Conservation (phyloP, 1,139 yeast genomes). For the Protomyces lactucae-debilis region DNA sequence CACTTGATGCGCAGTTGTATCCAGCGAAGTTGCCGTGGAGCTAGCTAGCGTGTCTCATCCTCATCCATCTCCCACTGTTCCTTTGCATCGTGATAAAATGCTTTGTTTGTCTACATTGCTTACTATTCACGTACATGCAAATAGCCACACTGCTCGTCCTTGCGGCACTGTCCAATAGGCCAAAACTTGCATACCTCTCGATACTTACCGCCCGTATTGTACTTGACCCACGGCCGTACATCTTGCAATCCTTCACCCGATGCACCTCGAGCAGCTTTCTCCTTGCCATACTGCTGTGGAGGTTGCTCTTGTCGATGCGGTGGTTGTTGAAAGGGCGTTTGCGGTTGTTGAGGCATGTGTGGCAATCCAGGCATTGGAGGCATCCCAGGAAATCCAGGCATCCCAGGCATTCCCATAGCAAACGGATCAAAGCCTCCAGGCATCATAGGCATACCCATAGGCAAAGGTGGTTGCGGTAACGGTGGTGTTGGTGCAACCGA, state of each 20-base stretch:
- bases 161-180: conserved; percentile 14
- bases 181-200: conserved; percentile 15
- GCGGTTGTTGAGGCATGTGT: not conserved
- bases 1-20: not conserved
- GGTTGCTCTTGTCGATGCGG: not conserved
- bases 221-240: conserved; percentile 23
- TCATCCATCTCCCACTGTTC: not conserved
- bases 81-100: not conserved
- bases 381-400: not conserved
- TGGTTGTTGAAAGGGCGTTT: not conserved
- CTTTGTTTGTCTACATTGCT: not conserved
- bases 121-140: not conserved
- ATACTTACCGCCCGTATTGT: conserved; percentile 12
- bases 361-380: not conserved
- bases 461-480: not conserved
- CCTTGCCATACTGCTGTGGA: not conserved
- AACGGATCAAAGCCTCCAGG: not conserved
- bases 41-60: not conserved
- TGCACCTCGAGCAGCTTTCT: not conserved
- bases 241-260: not conserved
- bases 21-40: conserved; percentile 12
- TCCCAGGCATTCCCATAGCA: not conserved
- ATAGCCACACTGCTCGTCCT: conserved; percentile 18
- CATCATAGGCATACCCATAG: not conserved
- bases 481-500: not conserved